Percentiles rank a stretch among this genome's conserved stretches.
Evolutionary conservation across 176 grass and related monocot genomes (phyloP).

Genomic region (Raddia distichophylla): DNA sequence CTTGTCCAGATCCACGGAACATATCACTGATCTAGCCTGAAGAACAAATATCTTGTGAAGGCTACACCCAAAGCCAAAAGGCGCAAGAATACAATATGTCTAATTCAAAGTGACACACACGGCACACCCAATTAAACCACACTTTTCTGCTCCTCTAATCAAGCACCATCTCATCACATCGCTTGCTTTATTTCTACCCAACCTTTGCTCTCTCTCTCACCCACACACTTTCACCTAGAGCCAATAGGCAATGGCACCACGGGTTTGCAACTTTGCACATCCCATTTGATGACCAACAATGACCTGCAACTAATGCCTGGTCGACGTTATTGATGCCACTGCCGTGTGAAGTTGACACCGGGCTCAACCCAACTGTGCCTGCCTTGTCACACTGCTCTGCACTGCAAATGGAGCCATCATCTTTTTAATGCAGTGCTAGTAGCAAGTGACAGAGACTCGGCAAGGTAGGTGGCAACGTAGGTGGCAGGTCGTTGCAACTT

Average conservation of each 20-base stretch:
- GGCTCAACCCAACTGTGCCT: neutral
- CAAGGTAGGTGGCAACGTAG: slow-evolving; percentile 33
- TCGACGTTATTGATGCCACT: neutral
- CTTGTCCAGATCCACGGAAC: neutral
- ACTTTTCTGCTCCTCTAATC: neutral
- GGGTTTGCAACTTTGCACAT: neutral
- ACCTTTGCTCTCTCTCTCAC: neutral
- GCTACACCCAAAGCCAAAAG: neutral
- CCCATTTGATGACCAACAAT: slow-evolving; percentile 17
- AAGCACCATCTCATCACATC: neutral
- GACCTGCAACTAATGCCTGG: slow-evolving; percentile 2
- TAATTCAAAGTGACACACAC: neutral
- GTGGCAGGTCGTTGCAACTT: slow-evolving; percentile 21
- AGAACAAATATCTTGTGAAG: neutral
- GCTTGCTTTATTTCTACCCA: neutral
- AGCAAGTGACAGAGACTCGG: slow-evolving; percentile 31
- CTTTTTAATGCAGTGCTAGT: slow-evolving; percentile 42
- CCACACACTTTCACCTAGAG: neutral
- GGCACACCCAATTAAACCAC: neutral
- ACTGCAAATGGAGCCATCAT: slow-evolving; percentile 29
- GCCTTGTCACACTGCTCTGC: slow-evolving; percentile 16
- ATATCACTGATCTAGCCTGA: neutral
- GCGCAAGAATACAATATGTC: neutral
- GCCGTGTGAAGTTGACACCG: neutral
- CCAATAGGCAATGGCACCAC: neutral